Evolutionary conservation across 306 rosid genomes (phyloP).

Genomic region (Benincasa hispida): DNA sequence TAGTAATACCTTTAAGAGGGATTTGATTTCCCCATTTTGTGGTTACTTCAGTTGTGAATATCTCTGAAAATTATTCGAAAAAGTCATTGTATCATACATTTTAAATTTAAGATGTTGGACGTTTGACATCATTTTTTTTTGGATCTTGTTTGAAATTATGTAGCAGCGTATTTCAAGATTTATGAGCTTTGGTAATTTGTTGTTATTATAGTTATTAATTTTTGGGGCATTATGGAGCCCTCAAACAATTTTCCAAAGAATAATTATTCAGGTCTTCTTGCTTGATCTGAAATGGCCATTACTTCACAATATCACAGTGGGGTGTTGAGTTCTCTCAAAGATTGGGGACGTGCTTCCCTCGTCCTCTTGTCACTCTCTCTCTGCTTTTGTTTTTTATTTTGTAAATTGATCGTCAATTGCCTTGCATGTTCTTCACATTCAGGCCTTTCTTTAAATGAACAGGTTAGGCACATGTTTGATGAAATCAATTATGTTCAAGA

Average conservation of each 20-base stretch:
- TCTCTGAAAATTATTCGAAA: background rate
- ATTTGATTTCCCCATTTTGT: background rate
- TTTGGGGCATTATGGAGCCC: background rate
- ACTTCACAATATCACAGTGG: background rate
- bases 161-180: background rate
- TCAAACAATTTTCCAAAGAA: background rate
- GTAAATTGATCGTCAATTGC: background rate
- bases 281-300: background rate
- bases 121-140: background rate
- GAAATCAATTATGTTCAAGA: constrained; percentile 85
- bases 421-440: constrained; percentile 12
- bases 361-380: background rate
- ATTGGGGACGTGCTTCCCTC: background rate
- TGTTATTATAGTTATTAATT: background rate
- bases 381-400: background rate
- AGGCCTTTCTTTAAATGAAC: constrained; percentile 23
- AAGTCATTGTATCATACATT: background rate
- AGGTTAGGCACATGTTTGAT: constrained; percentile 99
- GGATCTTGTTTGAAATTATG: background rate
- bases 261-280: background rate
- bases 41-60: background rate
- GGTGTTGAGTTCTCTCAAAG: constrained; percentile 3
- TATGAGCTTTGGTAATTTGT: background rate
- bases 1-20: background rate
- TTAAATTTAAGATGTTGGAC: background rate